phyloP scores from a whole-genome alignment of 306 rosid genomes.

The Cajanus cajan region DNA sequence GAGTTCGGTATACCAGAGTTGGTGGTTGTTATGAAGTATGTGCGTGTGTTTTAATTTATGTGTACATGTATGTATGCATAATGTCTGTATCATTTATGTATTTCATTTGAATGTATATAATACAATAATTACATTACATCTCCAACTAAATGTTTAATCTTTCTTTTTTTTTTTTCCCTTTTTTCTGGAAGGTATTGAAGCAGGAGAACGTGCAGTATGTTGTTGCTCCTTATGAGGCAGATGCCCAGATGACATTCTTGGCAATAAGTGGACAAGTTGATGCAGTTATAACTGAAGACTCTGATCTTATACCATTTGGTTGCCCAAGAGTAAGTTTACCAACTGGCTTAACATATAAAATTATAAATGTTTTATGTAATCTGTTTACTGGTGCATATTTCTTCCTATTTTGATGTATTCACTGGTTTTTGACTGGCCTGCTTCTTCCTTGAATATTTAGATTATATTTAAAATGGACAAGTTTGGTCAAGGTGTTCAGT shows the following conservation, averaged over 20 bases:
- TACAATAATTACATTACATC: not conserved
- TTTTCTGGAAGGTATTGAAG: slow-evolving; percentile 65
- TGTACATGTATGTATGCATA: not conserved
- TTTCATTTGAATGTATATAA: slow-evolving; percentile 1
- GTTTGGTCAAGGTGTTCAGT: slow-evolving; percentile 90
- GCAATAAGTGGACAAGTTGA: slow-evolving; percentile 74
- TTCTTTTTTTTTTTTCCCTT: not conserved
- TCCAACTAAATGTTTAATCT: not conserved
- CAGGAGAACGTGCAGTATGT: slow-evolving; percentile 66
- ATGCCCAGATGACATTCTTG: slow-evolving; percentile 95
- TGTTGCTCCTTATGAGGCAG: slow-evolving; percentile 99
- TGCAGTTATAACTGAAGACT: slow-evolving; percentile 92
- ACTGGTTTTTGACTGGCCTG: slow-evolving; percentile 15
- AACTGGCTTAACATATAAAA: not conserved
- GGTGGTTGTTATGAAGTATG: slow-evolving; percentile 5
- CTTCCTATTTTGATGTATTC: slow-evolving; percentile 4
- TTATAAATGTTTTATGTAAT: slow-evolving; percentile 3
- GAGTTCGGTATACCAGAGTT: slow-evolving; percentile 7
- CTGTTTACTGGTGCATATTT: not conserved
- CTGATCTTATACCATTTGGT: slow-evolving; percentile 94
- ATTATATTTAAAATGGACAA: slow-evolving; percentile 96
- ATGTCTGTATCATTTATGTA: not conserved
- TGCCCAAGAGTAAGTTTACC: slow-evolving; percentile 79
- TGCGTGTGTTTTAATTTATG: not conserved
- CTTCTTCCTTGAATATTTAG: slow-evolving; percentile 48